Evolutionary conservation across 2,329 filamentous ascomycete species (phyloP).

Genomic region (Pleoardoris graminearum): DNA sequence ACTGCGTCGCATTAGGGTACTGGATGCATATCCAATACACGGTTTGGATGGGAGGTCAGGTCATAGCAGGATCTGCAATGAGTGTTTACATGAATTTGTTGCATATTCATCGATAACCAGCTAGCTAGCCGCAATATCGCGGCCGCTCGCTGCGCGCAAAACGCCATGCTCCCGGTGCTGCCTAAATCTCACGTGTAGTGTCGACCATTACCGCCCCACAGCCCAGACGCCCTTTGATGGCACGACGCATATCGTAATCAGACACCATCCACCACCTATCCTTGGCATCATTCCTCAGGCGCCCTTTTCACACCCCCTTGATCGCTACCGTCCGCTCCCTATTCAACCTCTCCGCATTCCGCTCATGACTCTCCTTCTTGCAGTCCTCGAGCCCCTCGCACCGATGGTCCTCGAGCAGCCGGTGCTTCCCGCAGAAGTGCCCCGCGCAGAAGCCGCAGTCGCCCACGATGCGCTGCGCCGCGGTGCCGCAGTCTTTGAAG

Average conservation of each 20-base stretch:
- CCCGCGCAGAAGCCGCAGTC: slow-evolving; percentile 95
- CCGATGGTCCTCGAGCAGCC: slow-evolving; percentile 90
- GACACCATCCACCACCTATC: background rate
- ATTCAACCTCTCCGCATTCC: slow-evolving; percentile 90
- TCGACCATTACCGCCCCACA: background rate
- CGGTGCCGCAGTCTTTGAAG: slow-evolving; percentile 85
- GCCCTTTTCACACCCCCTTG: slow-evolving; percentile 70
- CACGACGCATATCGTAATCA: background rate
- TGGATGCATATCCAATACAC: too few species aligned
- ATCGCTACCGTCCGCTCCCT: slow-evolving; percentile 92
- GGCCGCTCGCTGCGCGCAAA: background rate
- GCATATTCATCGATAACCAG: background rate
- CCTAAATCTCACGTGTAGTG: background rate
- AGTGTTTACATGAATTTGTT: background rate
- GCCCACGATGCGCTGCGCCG: slow-evolving; percentile 89
- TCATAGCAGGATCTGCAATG: too few species aligned
- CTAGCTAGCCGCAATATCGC: background rate
- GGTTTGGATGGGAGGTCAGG: too few species aligned
- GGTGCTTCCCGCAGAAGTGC: slow-evolving; percentile 93
- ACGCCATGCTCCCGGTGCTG: slow-evolving; percentile 12
- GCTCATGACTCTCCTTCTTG: slow-evolving; percentile 95
- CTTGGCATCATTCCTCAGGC: background rate
- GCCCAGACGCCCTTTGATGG: background rate
- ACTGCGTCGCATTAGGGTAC: too few species aligned
- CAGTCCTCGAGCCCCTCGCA: slow-evolving; percentile 93